phyloP scores from a whole-genome alignment of 805 yeast species.

The Ogataea pilisensis region DNA sequence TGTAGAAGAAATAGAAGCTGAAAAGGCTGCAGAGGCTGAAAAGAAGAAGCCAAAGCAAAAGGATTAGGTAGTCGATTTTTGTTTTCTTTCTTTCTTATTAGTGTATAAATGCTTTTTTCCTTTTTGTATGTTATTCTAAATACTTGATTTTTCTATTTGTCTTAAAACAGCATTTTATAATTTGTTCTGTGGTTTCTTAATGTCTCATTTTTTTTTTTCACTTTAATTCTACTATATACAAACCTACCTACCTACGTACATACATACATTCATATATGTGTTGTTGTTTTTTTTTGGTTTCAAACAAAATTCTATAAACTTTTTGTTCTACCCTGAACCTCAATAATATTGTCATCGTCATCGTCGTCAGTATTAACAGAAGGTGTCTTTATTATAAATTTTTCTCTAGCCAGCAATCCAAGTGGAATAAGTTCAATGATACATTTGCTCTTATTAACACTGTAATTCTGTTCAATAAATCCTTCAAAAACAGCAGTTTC shows the following conservation, averaged over 20 bases:
- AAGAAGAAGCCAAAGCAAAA: constrained; percentile 50
- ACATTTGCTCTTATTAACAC: constrained; percentile 20
- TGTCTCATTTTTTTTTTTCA: too few relatives aligned
- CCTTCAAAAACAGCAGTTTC: constrained; percentile 18
- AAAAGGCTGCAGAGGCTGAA: constrained; percentile 79
- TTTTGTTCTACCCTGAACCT: constrained; percentile 29
- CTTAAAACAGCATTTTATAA: too few relatives aligned
- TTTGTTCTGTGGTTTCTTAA: too few relatives aligned
- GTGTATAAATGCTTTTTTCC: not conserved
- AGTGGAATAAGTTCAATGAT: constrained; percentile 27
- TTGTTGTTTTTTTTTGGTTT: not conserved
- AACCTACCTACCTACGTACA: constrained; percentile 2
- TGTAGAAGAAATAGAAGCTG: constrained; percentile 82
- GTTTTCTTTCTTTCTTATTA: not conserved
- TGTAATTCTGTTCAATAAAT: constrained; percentile 23
- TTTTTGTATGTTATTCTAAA: not conserved
- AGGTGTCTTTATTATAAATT: constrained; percentile 26
- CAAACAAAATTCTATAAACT: constrained; percentile 5
- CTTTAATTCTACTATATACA: too few relatives aligned
- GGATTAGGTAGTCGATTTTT: constrained; percentile 11
- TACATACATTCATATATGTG: not conserved
- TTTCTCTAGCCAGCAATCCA: constrained; percentile 10
- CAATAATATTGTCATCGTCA: constrained; percentile 23
- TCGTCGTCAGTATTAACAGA: constrained; percentile 13
- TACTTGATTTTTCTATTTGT: not conserved